These are phyloP conservation scores for Cenchrus fungigraminus DNA, from an alignment of 176 grass and related monocot genomes.

Conservation along the genomic window DNA sequence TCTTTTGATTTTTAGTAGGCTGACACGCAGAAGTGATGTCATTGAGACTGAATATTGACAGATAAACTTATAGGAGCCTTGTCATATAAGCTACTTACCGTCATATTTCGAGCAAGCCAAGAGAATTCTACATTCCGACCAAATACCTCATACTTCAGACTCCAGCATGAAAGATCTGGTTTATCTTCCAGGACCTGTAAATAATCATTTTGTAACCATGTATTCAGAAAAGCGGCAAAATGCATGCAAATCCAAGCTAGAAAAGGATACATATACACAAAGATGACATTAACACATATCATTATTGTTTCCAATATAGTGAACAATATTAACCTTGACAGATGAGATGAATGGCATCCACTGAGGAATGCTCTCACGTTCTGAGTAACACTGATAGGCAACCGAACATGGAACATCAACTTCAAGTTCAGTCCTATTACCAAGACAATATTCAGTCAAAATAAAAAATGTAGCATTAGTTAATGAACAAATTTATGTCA, in stretches of 20 bases:
- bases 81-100: constrained; percentile 41
- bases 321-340: constrained; percentile 63
- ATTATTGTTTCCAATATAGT: not conserved
- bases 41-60: constrained; percentile 28
- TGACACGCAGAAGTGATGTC: constrained; percentile 39
- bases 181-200: constrained; percentile 84
- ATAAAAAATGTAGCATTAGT: not conserved
- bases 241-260: constrained; percentile 24
- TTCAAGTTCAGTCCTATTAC: constrained; percentile 78
- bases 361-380: constrained; percentile 82
- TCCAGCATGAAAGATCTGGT: constrained; percentile 89
- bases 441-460: constrained; percentile 37
- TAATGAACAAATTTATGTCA: not conserved
- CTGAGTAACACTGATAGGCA: constrained; percentile 91
- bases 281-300: not conserved
- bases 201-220: constrained; percentile 12
- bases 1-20: constrained; percentile 97
- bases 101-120: constrained; percentile 95
- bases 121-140: constrained; percentile 85
- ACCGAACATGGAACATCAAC: constrained; percentile 88
- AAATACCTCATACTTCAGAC: constrained; percentile 80
- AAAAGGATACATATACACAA: not conserved
- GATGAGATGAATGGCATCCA: constrained; percentile 99
- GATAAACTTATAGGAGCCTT: constrained; percentile 5
- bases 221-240: not conserved